phyloP scores from a whole-genome alignment of 2,329 filamentous ascomycete genomes.

The Diaporthe australafricana region DNA sequence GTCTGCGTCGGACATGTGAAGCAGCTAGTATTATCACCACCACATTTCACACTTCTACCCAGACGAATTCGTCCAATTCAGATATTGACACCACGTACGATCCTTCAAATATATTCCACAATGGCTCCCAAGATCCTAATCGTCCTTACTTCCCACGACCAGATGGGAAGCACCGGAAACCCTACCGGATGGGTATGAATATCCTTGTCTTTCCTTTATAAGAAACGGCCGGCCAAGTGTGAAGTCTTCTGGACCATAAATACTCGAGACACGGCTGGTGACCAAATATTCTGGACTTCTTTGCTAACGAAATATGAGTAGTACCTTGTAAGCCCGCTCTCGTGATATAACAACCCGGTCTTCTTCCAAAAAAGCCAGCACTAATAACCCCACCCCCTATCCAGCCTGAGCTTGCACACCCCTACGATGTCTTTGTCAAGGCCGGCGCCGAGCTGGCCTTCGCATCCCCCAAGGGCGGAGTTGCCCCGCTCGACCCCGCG shows the following conservation, averaged over 20 bases:
- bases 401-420: slow-evolving; percentile 73
- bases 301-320: not conserved
- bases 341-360: not conserved
- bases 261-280: not conserved
- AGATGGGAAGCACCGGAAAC: slow-evolving; percentile 60
- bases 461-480: slow-evolving; percentile 72
- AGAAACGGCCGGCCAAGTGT: not conserved
- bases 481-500: slow-evolving; percentile 69
- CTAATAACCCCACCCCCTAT: slow-evolving; percentile 32
- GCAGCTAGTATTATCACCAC: not conserved
- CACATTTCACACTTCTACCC: not conserved
- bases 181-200: slow-evolving; percentile 70
- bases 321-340: slow-evolving; percentile 65
- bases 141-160: slow-evolving; percentile 73
- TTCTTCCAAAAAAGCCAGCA: slow-evolving; percentile 2
- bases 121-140: slow-evolving; percentile 74
- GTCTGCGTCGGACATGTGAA: not conserved
- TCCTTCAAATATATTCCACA: slow-evolving; percentile 27
- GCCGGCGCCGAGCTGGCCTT: slow-evolving; percentile 66
- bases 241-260: not conserved
- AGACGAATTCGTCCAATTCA: not conserved
- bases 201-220: not conserved
- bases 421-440: slow-evolving; percentile 65
- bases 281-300: not conserved
- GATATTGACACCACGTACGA: not conserved